Base-by-base conservation (phyloP, 2,329 filamentous ascomycete genomes). In the Camptophora hylomeconis region DNA sequence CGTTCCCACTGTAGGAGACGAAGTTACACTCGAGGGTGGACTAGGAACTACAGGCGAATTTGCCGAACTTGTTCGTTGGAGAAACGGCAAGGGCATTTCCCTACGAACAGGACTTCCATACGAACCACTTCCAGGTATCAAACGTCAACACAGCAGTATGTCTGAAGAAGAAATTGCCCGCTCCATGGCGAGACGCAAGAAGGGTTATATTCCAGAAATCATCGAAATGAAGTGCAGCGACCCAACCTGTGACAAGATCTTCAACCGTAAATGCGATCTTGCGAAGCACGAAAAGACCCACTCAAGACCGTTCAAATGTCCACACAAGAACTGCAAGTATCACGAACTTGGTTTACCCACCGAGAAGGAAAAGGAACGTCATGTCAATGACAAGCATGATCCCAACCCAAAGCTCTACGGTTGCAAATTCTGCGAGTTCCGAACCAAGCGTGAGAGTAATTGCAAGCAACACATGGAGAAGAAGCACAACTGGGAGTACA, bases 401-500 rank as follows among this genome's bases (percentile, higher is more conserved):
- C 60, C 70, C 30, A 67, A 75, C 18, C 86, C 89, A 4, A 66
- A 74, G 23, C 75, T 92, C 61, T 93, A 75, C 56, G 75, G 81
- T 58, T 98, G 89, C 58, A 59, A 74, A 26, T 95, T 70, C 57
- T 95, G 89, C 65, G 75, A 80, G 1, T 95, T 95, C 62, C 80
- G 83, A 49, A 93, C 86, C 7, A 95, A 95, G 66, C 78, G 86
- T 35, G 80, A 93, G 60, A 89, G 80, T 39, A 95, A 95, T 56
- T 92, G 83, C 69, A 94, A 94, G 54, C 87, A 94, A 56, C 86
- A 95, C 58, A 94, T 94, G 86, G 87, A 95, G 62, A 94, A 94
- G 57, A 79, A 82, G 1, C 86, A 95, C 48, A 76, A 77, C 34
- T 93, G 82, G 79, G 66, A 67, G n/a, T 94, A 94, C 45, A 69